These are phyloP conservation scores for Teratosphaeria nubilosa DNA, from an alignment of 2,329 filamentous ascomycete species.

Conservation along the genomic window DNA sequence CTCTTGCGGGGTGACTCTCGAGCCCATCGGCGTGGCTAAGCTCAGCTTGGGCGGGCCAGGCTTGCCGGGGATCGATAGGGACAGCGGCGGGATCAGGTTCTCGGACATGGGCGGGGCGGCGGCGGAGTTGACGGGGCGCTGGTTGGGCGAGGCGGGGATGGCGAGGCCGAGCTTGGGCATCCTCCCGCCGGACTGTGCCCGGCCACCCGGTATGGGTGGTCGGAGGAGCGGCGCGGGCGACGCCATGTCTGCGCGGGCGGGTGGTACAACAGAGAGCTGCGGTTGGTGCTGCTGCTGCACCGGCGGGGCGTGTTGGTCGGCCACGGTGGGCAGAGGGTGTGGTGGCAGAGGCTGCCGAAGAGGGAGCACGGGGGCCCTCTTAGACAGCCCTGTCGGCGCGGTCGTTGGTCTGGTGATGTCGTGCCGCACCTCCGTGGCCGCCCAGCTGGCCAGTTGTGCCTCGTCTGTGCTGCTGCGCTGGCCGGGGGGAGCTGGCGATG, in stretches of 20 bases:
- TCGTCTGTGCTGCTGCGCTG: neutral
- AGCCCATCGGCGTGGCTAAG: slow-evolving; percentile 81
- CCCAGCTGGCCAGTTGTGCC: neutral
- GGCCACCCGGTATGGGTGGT: slow-evolving; percentile 63
- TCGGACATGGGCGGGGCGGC: slow-evolving; percentile 26
- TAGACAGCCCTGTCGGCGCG: neutral
- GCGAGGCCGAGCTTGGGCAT: slow-evolving; percentile 74
- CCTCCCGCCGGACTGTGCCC: slow-evolving; percentile 20
- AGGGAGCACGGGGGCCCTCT: neutral
- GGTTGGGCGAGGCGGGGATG: slow-evolving; percentile 79
- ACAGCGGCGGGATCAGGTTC: slow-evolving; percentile 22
- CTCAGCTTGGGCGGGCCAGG: slow-evolving; percentile 70
- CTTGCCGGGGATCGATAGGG: slow-evolving; percentile 32
- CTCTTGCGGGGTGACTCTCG: slow-evolving; percentile 57
- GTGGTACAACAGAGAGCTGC: slow-evolving; percentile 3
- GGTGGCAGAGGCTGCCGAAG: slow-evolving; percentile 1
- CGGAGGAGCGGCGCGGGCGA: slow-evolving; percentile 72
- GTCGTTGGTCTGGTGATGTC: neutral
- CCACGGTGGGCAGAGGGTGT: neutral
- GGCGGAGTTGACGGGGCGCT: slow-evolving; percentile 54
- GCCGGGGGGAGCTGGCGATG: neutral
- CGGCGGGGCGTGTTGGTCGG: neutral
- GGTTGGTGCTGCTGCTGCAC: neutral
- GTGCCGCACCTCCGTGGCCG: neutral
- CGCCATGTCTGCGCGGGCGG: slow-evolving; percentile 48